Evolutionary conservation across 2,329 filamentous ascomycete species (phyloP).

Genomic region (Aspergillus costaricaensis): DNA sequence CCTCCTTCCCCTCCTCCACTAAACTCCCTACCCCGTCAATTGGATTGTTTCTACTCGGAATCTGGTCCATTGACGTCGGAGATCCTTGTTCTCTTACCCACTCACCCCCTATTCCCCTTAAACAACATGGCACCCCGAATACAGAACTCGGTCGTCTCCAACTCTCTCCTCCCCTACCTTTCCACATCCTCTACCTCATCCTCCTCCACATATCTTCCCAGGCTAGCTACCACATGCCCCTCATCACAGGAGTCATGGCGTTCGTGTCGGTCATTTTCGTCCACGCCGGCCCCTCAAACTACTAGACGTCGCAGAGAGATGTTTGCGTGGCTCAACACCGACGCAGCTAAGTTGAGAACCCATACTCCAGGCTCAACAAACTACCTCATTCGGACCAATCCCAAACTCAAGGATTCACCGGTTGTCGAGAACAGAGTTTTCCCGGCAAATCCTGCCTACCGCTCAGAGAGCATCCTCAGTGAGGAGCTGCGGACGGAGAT

Average conservation of each 20-base stretch:
- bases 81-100: background rate
- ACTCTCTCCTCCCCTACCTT: constrained; percentile 36
- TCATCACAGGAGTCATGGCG: constrained; percentile 21
- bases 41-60: constrained; percentile 7
- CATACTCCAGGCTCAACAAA: constrained; percentile 36
- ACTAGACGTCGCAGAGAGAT: constrained; percentile 57
- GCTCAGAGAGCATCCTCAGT: constrained; percentile 71
- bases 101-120: background rate
- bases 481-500: constrained; percentile 73
- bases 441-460: constrained; percentile 71
- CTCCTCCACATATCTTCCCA: constrained; percentile 14
- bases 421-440: constrained; percentile 49
- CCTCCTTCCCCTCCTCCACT: constrained; percentile 10
- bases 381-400: constrained; percentile 24
- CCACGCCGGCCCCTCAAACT: constrained; percentile 44
- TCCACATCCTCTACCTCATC: constrained; percentile 32
- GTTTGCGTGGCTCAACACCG: constrained; percentile 58
- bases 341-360: constrained; percentile 35
- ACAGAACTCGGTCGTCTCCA: constrained; percentile 38
- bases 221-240: constrained; percentile 9
- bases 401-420: constrained; percentile 16
- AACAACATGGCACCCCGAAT: constrained; percentile 43
- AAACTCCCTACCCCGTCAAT: constrained; percentile 20
- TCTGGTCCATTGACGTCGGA: constrained; percentile 2
- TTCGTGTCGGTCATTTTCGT: constrained; percentile 35